These are phyloP conservation scores for Fraxinus albicans DNA, from an alignment of 305 asterid species.

Conservation along the genomic window DNA sequence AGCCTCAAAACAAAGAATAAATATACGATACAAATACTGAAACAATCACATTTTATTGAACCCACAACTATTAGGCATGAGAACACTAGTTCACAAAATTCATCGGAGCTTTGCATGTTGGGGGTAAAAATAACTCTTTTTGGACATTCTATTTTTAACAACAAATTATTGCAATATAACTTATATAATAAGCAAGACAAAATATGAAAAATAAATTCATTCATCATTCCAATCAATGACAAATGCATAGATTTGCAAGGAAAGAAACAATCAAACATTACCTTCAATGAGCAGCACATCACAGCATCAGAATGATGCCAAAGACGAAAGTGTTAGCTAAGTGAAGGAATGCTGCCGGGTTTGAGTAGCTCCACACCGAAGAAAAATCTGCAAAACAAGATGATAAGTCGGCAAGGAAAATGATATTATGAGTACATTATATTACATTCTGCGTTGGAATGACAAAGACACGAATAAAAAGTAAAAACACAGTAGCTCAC, in stretches of 20 bases:
- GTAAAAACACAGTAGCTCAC: neutral
- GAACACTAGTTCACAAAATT: neutral
- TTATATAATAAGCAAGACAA: neutral
- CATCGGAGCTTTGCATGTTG: neutral
- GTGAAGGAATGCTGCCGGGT: no score
- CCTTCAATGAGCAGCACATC: constrained; percentile 94
- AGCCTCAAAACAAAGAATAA: neutral
- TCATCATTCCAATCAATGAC: neutral
- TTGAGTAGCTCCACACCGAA: constrained; percentile 81
- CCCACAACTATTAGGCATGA: neutral
- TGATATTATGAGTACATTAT: neutral
- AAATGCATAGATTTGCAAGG: neutral
- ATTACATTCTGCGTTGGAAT: neutral
- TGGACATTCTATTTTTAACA: neutral
- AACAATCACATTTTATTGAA: neutral
- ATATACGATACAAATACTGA: neutral
- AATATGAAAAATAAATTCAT: neutral
- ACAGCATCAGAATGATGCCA: constrained; percentile 96
- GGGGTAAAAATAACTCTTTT: neutral
- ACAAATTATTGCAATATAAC: neutral
- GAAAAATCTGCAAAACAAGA: constrained; percentile 54
- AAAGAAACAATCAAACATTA: constrained; percentile 13
- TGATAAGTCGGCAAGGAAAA: neutral
- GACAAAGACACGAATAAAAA: neutral
- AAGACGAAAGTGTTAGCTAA: no score